These are phyloP conservation scores for Primulina huaijiensis DNA, from an alignment of 257 asterid genomes.

Conservation along the genomic window DNA sequence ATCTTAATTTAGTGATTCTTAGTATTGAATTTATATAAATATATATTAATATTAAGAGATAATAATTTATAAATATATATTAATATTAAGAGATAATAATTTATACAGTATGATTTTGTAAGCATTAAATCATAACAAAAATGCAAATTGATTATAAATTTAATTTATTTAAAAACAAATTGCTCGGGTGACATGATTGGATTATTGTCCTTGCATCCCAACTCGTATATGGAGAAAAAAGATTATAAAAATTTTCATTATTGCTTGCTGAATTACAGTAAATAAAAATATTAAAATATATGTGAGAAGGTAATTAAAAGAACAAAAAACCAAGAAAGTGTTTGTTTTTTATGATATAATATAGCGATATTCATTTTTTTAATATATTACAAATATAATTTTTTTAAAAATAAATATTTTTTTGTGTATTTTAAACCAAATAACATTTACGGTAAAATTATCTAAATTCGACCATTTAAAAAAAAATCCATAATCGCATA, in stretches of 20 bases:
- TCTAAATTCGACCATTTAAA: background rate
- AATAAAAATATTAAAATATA: no score
- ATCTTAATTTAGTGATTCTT: conserved; percentile 20
- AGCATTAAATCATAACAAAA: no score
- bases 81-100: background rate
- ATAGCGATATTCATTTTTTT: no score
- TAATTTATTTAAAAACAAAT: no score
- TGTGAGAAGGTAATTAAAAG: background rate
- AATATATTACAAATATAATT: background rate
- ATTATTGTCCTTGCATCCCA: background rate
- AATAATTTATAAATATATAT: background rate
- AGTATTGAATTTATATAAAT: background rate
- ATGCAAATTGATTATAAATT: no score
- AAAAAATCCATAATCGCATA: no score
- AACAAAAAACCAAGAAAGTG: background rate
- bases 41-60: background rate
- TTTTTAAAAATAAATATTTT: no score
- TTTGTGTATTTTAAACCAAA: background rate
- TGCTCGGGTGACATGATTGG: background rate
- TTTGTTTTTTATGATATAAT: no score
- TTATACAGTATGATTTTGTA: background rate
- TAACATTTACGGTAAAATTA: background rate
- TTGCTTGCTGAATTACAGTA: background rate
- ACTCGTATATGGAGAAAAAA: background rate
- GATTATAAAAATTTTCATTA: background rate